Evolutionary conservation across 768 basidiomycete species (phyloP), one percentile per base, ranked within the genome.

Genomic region (Lentinula raphanica): DNA sequence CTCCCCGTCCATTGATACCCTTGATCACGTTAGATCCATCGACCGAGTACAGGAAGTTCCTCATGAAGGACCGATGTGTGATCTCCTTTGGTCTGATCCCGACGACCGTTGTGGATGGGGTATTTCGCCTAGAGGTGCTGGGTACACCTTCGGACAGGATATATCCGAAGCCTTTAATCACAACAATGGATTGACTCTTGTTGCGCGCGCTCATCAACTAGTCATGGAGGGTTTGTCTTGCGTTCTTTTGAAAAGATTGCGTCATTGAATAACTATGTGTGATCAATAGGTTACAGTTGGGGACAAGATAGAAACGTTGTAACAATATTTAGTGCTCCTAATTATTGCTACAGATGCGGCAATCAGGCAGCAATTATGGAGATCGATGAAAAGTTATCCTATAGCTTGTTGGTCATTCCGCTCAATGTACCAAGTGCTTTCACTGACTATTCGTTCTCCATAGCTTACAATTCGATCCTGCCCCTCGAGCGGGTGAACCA

Each of bases 331-430:
- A 98, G 95, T 63, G 97, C 97, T 64, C 97, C 97, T 42, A 99
- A 99, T 76, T 99, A 98, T 74, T 99, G 96, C 76, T 99, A 99
- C 79, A 83, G 97, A 71, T 99, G 97, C 71, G 97, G 97, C 55
- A 99, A 99, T 72, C 97, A 98, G 69, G 97, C 97, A 56, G 97
- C 97, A 50, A 99, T 99, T 72, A 96, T 99, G 87, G 97, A 99
- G 74, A 97, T 99, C 73, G 97, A 99, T 75, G 92, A 94, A 85
- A 94, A 94, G 82, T 79, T 92, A 85, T 91, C 90, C 56, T 93
- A 92, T 74, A 92, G 88, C 76, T 92, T 92, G 90, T 91, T 65
- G 53, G 89, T 82, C n/a, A 19, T 36, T 27, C 32, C 62, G 61
- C 32, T 21, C 44, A 31, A 12, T 31, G 51, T 54, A 46, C 23